Conservation (phyloP, 2,329 filamentous ascomycete genomes). For the Epichloe sp. region DNA sequence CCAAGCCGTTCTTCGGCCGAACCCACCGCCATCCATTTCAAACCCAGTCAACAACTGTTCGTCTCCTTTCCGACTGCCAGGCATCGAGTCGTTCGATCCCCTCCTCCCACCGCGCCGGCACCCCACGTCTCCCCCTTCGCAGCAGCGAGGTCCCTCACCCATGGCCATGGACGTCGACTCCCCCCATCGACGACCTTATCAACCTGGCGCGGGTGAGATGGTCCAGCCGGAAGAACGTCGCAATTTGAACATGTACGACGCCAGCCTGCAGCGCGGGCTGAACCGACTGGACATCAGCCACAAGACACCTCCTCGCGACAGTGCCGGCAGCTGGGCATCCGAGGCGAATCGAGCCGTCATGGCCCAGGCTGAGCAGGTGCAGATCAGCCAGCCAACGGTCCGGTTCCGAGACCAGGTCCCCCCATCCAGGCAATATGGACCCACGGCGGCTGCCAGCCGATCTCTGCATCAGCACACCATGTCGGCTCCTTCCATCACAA, state of each 20-base stretch:
- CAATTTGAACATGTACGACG: conserved; percentile 48
- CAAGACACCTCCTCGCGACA: conserved; percentile 36
- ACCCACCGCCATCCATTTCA: conserved; percentile 35
- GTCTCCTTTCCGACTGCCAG: conserved; percentile 58
- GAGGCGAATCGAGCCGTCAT: conserved; percentile 43
- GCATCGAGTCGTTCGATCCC: conserved; percentile 84
- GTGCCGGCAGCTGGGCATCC: conserved; percentile 41
- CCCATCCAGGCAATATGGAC: conserved; percentile 19
- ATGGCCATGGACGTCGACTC: conserved; percentile 57
- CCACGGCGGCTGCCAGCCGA: conserved; percentile 17
- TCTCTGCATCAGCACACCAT: conserved; percentile 43
- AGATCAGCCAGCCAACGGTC: conserved; percentile 33
- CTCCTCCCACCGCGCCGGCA: conserved; percentile 47
- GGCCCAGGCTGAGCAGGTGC: conserved; percentile 38
- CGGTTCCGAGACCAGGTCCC: conserved; percentile 39
- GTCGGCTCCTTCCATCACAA: conserved; percentile 43
- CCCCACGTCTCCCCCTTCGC: conserved; percentile 43
- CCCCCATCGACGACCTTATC: conserved; percentile 19
- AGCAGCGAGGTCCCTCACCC: conserved; percentile 52
- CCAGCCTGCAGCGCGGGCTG: conserved; percentile 51
- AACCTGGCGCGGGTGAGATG: conserved; percentile 16
- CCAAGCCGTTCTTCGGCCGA: conserved; percentile 46
- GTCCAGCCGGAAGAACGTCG: conserved; percentile 32
- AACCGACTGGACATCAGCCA: conserved; percentile 52
- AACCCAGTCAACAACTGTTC: conserved; percentile 38